A percentile compares a stretch with the other conserved stretches of the same genome.
phyloP scores from a whole-genome alignment of 2,329 filamentous ascomycete species.

The Talaromyces sp. region DNA sequence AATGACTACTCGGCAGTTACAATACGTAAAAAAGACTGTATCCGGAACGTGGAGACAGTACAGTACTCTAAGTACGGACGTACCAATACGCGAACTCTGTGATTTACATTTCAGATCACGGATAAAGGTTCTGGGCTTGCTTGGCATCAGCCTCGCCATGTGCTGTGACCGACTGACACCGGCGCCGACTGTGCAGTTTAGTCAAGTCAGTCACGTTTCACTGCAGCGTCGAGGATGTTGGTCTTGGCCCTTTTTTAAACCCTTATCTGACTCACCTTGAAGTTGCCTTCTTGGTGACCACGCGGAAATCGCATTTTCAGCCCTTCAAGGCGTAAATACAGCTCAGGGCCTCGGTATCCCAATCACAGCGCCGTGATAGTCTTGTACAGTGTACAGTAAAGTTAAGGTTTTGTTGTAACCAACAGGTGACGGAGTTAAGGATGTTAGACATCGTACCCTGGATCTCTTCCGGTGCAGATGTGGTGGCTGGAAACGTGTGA shows the following conservation, averaged over 20 bases:
- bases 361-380: neutral
- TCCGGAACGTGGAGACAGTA: neutral
- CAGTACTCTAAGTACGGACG: no score
- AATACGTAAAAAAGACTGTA: neutral
- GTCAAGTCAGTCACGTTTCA: neutral
- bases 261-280: neutral
- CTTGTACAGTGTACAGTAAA: neutral
- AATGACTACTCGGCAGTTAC: neutral
- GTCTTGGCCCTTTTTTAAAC: neutral
- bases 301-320: neutral
- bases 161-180: neutral
- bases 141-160: conserved; percentile 7
- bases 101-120: conserved; percentile 3
- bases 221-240: neutral
- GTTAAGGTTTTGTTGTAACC: neutral
- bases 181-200: neutral
- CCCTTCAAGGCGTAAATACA: neutral
- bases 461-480: neutral
- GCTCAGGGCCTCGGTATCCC: neutral
- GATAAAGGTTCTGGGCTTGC: neutral
- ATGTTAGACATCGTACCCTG: neutral
- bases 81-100: neutral
- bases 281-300: neutral
- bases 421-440: neutral
- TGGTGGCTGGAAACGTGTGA: conserved; percentile 4